Percentiles rank a stretch among this genome's conserved stretches.
Evolutionary conservation across 805 yeast species (phyloP).

Genomic region (Candida boidinii): DNA sequence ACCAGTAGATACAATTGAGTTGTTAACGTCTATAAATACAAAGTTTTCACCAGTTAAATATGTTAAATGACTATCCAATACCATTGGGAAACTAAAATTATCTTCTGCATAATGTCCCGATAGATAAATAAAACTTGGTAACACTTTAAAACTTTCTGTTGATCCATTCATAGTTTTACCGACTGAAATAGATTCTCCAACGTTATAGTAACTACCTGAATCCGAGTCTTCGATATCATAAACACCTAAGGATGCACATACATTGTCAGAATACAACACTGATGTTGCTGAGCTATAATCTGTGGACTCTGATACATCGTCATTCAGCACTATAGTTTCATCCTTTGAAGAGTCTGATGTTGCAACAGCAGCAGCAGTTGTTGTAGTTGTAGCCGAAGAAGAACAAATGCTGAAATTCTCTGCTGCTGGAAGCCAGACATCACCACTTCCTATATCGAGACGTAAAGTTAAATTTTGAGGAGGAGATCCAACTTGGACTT

Average conservation of each 20-base stretch:
- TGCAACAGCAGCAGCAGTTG: slow-evolving; percentile 1
- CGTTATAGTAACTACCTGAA: slow-evolving; percentile 8
- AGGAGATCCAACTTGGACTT: slow-evolving; percentile 17
- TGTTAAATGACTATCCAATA: not conserved
- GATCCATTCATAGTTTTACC: slow-evolving; percentile 6
- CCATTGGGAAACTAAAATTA: slow-evolving; percentile 10
- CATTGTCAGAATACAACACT: no score
- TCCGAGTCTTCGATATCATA: slow-evolving; percentile 16
- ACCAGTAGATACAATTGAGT: slow-evolving; percentile 30
- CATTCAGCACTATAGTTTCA: no score
- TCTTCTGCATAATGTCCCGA: slow-evolving; percentile 19
- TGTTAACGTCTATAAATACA: slow-evolving; percentile 29
- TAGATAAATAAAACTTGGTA: slow-evolving; percentile 14
- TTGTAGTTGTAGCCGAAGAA: not conserved
- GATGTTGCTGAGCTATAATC: no score
- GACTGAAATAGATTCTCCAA: not conserved
- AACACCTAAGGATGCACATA: slow-evolving; percentile 18
- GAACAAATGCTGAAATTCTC: slow-evolving; percentile 15
- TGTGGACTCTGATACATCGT: no score
- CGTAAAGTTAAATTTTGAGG: slow-evolving; percentile 16
- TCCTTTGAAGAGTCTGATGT: no score
- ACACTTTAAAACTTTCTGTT: slow-evolving; percentile 5
- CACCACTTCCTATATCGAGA: slow-evolving; percentile 21
- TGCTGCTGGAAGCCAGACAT: slow-evolving; percentile 22
- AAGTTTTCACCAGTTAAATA: slow-evolving; percentile 6